Evolutionary conservation across 208 protist species (phyloP), one percentile per base, ranked within the genome.

Genomic region (Porcisia hertigi): DNA sequence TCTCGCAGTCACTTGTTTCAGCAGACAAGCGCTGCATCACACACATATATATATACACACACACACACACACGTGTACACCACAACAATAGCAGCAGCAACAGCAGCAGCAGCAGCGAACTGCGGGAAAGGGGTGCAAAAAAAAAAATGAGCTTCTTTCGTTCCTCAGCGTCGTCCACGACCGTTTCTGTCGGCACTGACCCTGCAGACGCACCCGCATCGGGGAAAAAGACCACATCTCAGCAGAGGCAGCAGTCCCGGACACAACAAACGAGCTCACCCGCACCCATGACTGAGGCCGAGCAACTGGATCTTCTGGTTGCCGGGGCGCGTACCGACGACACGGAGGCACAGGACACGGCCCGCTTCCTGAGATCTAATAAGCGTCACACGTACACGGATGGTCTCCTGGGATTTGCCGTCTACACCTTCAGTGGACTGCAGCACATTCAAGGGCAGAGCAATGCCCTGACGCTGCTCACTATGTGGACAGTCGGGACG

Each of bases 401-500:
- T 75, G 88, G 63, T 8, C 18, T 86, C 0, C 65, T 91, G 23
- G 83, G 86, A 41, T 79, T 82, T 23, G 84, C 83, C 9, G 84
- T 80, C 14, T 96, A 96, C 82, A 89, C 84, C 30, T 91, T 93
- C 78, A 85, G 88, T 62, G 86, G 85, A 0, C 72, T 92, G 65
- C 81, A 92, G 71, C 89, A 94, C 71, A 70, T 94, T 11, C 79
- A 87, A n/a, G 92, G 92, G 1, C 92, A 96, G 69, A 87, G 89
- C 76, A 96, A 81, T 54, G 84, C 85, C 0, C 85, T 94, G 49
- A 89, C 85, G 62, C 76, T 89, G 69, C 86, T 96, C 36, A 87
- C 85, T 67, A 88, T 94, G 86, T 96, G 92, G 89, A 83, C 86
- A 0, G 88, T 88, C 1, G 92, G 92, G 1, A 96, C 89, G 0